phyloP scores from a whole-genome alignment of 768 basidiomycete genomes.

The Phallus indusiatus region DNA sequence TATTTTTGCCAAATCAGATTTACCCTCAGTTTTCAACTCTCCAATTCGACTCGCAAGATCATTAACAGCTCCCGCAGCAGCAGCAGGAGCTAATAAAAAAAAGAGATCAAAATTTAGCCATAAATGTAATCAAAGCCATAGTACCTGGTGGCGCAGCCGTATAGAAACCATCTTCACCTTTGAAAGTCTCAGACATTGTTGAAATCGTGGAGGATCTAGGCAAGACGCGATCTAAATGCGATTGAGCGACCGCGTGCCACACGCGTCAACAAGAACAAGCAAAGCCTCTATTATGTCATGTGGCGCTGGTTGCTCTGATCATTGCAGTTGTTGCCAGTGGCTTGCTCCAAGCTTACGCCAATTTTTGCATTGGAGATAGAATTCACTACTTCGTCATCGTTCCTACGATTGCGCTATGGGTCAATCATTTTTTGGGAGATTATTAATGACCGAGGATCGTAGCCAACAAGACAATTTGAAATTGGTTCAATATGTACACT shows the following conservation, averaged over 20 bases:
- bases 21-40: conserved; percentile 7
- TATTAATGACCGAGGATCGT: too few species aligned
- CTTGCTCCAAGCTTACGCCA: too few species aligned
- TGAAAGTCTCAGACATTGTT: conserved; percentile 19
- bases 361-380: too few species aligned
- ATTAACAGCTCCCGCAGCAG: conserved; percentile 12
- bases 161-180: conserved; percentile 77
- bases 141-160: conserved; percentile 42
- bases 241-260: not conserved
- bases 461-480: too few species aligned
- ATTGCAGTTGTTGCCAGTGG: too few species aligned
- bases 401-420: too few species aligned
- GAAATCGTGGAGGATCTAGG: not conserved
- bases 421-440: too few species aligned
- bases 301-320: too few species aligned
- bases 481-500: too few species aligned
- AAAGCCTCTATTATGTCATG: too few species aligned
- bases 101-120: conserved; percentile 7
- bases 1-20: not conserved
- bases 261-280: not conserved
- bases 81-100: conserved; percentile 16
- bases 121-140: conserved; percentile 3
- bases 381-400: too few species aligned
- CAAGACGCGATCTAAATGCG: not conserved
- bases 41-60: conserved; percentile 6